These are phyloP conservation scores for Nemania diffusa DNA, from an alignment of 2,329 filamentous ascomycete genomes.

Conservation along the genomic window DNA sequence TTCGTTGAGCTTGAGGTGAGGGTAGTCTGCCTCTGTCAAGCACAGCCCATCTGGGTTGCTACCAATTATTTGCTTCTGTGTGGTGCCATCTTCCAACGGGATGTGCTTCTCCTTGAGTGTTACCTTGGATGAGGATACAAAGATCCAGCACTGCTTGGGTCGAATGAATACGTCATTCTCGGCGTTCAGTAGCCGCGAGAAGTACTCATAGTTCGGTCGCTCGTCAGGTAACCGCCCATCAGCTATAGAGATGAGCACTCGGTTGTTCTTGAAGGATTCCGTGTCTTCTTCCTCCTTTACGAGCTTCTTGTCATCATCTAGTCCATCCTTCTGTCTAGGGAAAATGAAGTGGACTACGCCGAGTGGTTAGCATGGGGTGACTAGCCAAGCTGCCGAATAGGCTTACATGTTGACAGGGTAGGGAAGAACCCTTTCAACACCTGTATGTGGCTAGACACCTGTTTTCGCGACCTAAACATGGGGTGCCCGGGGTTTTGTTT, in stretches of 20 bases:
- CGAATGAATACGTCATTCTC: constrained; percentile 64
- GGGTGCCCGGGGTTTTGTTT: constrained; percentile 43
- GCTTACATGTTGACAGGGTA: constrained; percentile 71
- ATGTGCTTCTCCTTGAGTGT: constrained; percentile 59
- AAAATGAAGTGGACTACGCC: constrained; percentile 69
- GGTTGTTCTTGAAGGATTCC: constrained; percentile 72
- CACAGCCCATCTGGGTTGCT: constrained; percentile 44
- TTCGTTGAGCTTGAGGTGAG: constrained; percentile 66
- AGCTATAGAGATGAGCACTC: constrained; percentile 69
- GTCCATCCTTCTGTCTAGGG: constrained; percentile 60
- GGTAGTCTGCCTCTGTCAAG: constrained; percentile 55
- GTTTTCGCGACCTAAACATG: constrained; percentile 61
- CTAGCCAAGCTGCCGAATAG: neutral
- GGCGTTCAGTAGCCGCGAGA: constrained; percentile 64
- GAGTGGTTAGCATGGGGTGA: constrained; percentile 3
- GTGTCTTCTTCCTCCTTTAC: constrained; percentile 54
- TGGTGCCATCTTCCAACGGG: constrained; percentile 44
- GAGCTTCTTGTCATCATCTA: constrained; percentile 59
- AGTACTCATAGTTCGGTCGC: constrained; percentile 71
- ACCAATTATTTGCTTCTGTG: constrained; percentile 44
- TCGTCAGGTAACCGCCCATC: constrained; percentile 67
- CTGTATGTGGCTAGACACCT: constrained; percentile 77
- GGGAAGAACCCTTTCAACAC: constrained; percentile 75
- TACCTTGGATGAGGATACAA: constrained; percentile 64
- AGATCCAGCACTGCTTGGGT: constrained; percentile 69